These are phyloP conservation scores for Alternaria arbusti DNA, from an alignment of 2,329 filamentous ascomycete genomes.

Conservation along the genomic window DNA sequence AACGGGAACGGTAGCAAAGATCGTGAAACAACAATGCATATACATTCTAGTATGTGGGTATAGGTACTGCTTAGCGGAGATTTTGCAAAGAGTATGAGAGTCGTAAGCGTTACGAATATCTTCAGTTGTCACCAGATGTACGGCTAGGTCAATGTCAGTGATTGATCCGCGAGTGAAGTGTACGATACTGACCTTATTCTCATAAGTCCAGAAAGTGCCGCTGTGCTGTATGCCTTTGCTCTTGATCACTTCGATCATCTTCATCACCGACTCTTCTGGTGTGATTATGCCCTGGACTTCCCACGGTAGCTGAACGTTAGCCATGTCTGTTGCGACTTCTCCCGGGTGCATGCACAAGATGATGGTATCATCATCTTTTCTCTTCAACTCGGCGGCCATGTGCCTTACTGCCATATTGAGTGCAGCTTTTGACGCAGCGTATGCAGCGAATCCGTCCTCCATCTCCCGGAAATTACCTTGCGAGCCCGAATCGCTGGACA, in stretches of 20 bases:
- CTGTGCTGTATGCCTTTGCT: slow-evolving; percentile 57
- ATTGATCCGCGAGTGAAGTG: neutral
- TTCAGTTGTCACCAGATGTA: slow-evolving; percentile 36
- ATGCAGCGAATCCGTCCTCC: slow-evolving; percentile 66
- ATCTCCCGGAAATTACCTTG: slow-evolving; percentile 58
- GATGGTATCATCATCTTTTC: slow-evolving; percentile 57
- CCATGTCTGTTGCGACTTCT: slow-evolving; percentile 64
- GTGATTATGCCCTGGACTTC: slow-evolving; percentile 61
- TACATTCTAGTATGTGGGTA: slow-evolving; percentile 23
- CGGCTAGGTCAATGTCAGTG: slow-evolving; percentile 23
- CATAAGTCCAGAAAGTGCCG: slow-evolving; percentile 64
- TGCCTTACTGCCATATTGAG: slow-evolving; percentile 64
- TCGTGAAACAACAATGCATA: neutral
- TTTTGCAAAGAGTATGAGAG: neutral
- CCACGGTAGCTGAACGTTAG: slow-evolving; percentile 59
- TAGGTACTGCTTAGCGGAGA: slow-evolving; percentile 22
- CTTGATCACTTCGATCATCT: slow-evolving; percentile 60
- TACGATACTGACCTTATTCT: slow-evolving; percentile 54
- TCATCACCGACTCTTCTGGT: slow-evolving; percentile 56
- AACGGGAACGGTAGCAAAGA: neutral
- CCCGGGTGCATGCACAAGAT: slow-evolving; percentile 64
- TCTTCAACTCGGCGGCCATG: slow-evolving; percentile 62
- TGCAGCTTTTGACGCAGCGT: slow-evolving; percentile 63
- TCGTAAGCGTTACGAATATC: neutral
- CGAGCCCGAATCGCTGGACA: slow-evolving; percentile 64